Percentiles rank a stretch among this genome's conserved stretches.
phyloP scores from a whole-genome alignment of 345 rosid species.

The Pugionium cornutum region DNA sequence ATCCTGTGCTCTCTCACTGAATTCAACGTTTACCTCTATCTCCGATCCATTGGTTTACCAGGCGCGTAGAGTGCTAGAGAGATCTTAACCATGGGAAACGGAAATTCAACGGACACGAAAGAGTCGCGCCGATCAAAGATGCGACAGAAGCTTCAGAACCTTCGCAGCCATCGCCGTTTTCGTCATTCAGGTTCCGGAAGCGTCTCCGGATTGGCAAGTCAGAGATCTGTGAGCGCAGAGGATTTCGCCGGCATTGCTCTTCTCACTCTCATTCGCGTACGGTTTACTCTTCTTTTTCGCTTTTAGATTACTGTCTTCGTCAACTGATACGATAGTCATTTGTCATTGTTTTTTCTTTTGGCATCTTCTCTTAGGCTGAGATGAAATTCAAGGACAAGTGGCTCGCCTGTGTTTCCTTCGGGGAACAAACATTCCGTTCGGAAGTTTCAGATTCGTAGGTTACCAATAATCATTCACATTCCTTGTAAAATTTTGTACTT shows the following conservation, averaged over 20 bases:
- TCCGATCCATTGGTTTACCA: conserved; percentile 4
- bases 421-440: conserved; percentile 87
- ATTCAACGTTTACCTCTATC: conserved; percentile 9
- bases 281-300: neutral
- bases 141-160: conserved; percentile 53
- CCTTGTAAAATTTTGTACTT: neutral
- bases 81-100: conserved; percentile 35
- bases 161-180: conserved; percentile 40
- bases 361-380: conserved; percentile 60
- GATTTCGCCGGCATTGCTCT: conserved; percentile 92
- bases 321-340: conserved; percentile 12
- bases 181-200: conserved; percentile 37
- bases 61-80: neutral
- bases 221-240: conserved; percentile 51
- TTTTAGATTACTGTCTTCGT: neutral
- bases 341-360: conserved; percentile 8
- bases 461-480: neutral
- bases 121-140: conserved; percentile 48
- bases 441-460: conserved; percentile 66
- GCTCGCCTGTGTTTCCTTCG: conserved; percentile 90
- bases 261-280: conserved; percentile 65
- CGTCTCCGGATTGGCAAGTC: conserved; percentile 31
- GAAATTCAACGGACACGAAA: conserved; percentile 37
- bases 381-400: conserved; percentile 87
- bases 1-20: conserved; percentile 1